Percentiles rank a stretch among this genome's conserved stretches.
These are phyloP conservation scores for Boletus reticulatus DNA, from an alignment of 768 basidiomycete genomes.

Conservation along the genomic window DNA sequence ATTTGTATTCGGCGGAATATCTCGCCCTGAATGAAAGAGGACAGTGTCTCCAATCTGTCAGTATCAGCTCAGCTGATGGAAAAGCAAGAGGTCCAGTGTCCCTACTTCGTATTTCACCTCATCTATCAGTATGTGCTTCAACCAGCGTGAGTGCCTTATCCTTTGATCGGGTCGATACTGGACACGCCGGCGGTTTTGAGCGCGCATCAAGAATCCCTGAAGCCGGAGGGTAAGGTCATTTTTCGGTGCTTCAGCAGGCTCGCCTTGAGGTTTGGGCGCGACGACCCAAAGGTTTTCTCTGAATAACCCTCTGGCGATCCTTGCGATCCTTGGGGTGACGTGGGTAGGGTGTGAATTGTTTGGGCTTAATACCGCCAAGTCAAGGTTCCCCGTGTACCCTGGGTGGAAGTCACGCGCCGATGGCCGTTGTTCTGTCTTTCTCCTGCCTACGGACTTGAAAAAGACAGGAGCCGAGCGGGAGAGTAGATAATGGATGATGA, in stretches of 20 bases:
- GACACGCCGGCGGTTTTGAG: constrained; percentile 10
- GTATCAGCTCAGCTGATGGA: neutral
- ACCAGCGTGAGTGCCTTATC: constrained; percentile 34
- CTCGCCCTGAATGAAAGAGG: constrained; percentile 43
- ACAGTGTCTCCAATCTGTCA: constrained; percentile 63
- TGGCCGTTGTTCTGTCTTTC: neutral
- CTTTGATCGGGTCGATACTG: constrained; percentile 32
- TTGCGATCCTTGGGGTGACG: constrained; percentile 60
- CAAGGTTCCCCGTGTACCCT: constrained; percentile 41
- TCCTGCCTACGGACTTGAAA: constrained; percentile 10
- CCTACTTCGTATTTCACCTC: constrained; percentile 43
- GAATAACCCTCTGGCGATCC: constrained; percentile 50
- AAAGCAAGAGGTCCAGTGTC: neutral
- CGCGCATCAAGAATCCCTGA: constrained; percentile 20
- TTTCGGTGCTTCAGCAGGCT: constrained; percentile 10
- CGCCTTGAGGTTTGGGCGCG: constrained; percentile 37
- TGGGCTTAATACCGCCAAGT: constrained; percentile 56
- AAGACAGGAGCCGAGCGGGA: constrained; percentile 4
- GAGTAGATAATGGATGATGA: constrained; percentile 20
- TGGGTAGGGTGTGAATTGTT: constrained; percentile 47
- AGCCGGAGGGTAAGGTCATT: constrained; percentile 18
- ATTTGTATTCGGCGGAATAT: constrained; percentile 33
- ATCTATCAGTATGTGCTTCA: constrained; percentile 43
- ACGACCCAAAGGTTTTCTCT: constrained; percentile 54
- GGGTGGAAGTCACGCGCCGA: neutral